These are phyloP conservation scores for Alternaria hordeiaustralica DNA, from an alignment of 2,329 filamentous ascomycete species.

Conservation along the genomic window DNA sequence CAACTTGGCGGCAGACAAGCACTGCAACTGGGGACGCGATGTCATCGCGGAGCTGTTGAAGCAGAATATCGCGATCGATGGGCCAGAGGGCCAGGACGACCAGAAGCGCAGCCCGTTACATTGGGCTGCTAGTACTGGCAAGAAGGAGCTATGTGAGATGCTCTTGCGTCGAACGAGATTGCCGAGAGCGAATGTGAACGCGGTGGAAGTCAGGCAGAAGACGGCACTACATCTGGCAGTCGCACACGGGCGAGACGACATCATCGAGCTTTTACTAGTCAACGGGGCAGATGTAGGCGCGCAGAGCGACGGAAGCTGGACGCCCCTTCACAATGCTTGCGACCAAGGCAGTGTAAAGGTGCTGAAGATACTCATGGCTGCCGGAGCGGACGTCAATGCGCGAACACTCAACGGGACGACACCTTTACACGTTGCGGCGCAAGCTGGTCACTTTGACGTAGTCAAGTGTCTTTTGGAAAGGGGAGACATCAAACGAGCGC, in stretches of 20 bases:
- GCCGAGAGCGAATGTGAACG: constrained; percentile 42
- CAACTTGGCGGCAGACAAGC: constrained; percentile 50
- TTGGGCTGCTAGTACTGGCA: constrained; percentile 65
- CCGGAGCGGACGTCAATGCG: constrained; percentile 44
- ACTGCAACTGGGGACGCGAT: constrained; percentile 56
- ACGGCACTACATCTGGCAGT: constrained; percentile 46
- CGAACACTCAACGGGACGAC: constrained; percentile 45
- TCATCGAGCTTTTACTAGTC: constrained; percentile 41
- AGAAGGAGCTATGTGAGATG: constrained; percentile 57
- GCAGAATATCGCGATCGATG: constrained; percentile 51
- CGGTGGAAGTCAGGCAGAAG: constrained; percentile 44
- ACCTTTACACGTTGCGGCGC: constrained; percentile 47
- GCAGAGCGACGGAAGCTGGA: constrained; percentile 45
- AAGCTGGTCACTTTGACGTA: constrained; percentile 44
- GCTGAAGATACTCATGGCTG: constrained; percentile 36
- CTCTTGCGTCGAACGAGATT: constrained; percentile 48
- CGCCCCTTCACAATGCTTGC: constrained; percentile 45
- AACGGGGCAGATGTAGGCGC: constrained; percentile 42
- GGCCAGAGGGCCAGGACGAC: constrained; percentile 50
- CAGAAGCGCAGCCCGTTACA: constrained; percentile 61
- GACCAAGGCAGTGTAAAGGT: constrained; percentile 42
- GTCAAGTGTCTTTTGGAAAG: constrained; percentile 47
- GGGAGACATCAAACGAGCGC: constrained; percentile 45
- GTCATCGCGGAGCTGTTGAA: constrained; percentile 52
- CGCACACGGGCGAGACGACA: constrained; percentile 44